Percentiles rank a stretch among this genome's conserved stretches.
Evolutionary conservation across 179 eudicot species (phyloP).

Genomic region (Heliamphora pulchella): DNA sequence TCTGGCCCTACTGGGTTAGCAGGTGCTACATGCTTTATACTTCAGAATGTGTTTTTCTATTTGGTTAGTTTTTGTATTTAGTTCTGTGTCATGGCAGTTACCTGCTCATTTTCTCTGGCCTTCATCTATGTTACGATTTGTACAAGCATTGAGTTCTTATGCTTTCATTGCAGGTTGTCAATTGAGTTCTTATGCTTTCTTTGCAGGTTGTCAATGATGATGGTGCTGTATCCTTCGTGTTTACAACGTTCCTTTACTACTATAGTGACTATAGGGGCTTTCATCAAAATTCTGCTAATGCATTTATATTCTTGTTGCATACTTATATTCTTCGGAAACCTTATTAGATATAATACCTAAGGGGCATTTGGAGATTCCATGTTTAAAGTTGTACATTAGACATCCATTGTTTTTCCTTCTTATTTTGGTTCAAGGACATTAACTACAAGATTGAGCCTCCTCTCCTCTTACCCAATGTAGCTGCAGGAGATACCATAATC

Average conservation of each 20-base stretch:
- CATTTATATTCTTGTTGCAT: background rate
- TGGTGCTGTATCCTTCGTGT: constrained; percentile 82
- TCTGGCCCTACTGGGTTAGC: too few species aligned
- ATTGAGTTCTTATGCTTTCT: background rate
- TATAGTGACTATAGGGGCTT: background rate
- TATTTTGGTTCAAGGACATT: background rate
- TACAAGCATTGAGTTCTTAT: constrained; percentile 11
- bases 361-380: background rate
- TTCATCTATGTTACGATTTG: background rate
- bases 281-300: background rate
- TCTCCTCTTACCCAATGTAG: background rate
- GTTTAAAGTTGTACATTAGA: background rate
- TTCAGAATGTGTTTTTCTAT: background rate
- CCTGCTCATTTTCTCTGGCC: background rate
- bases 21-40: too few species aligned
- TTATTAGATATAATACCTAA: background rate
- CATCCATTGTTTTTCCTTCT: background rate
- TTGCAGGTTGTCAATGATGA: constrained; percentile 90
- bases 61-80: background rate
- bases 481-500: constrained; percentile 5
- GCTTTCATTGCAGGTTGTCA: background rate
- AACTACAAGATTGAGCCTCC: background rate
- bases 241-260: constrained; percentile 11
- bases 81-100: background rate
- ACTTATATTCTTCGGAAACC: background rate